Evolutionary conservation across 2,329 filamentous ascomycete genomes (phyloP).

Genomic region (Zelopaecilomyces penicillatus): DNA sequence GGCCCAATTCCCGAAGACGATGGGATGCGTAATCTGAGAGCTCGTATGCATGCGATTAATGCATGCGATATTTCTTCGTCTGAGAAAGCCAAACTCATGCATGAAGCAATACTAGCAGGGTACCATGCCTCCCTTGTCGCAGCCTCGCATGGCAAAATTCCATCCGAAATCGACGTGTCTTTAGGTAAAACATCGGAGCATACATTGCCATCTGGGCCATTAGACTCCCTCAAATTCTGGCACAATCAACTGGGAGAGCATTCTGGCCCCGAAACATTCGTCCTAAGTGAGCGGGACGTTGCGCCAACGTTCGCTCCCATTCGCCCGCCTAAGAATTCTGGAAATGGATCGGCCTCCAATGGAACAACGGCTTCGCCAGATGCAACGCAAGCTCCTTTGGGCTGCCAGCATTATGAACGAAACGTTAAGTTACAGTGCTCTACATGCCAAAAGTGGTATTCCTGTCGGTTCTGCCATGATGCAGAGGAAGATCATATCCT

Average conservation of each 20-base stretch:
- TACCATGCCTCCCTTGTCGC: conserved; percentile 39
- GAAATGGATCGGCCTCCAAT: conserved; percentile 26
- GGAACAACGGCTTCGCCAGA: conserved; percentile 10
- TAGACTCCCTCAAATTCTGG: conserved; percentile 53
- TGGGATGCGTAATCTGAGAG: conserved; percentile 62
- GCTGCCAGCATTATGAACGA: conserved; percentile 87
- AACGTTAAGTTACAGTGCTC: conserved; percentile 95
- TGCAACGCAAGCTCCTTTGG: conserved; percentile 46
- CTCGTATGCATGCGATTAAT: conserved; percentile 62
- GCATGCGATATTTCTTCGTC: conserved; percentile 45
- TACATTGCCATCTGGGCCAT: conserved; percentile 33
- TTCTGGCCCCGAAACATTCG: conserved; percentile 33
- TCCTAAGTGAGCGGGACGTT: conserved; percentile 52
- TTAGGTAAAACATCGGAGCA: conserved; percentile 28
- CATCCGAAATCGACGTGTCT: conserved; percentile 10
- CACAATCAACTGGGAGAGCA: conserved; percentile 36
- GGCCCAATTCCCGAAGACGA: conserved; percentile 62
- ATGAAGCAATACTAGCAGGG: conserved; percentile 60
- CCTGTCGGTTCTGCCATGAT: conserved; percentile 92
- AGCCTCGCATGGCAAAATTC: conserved; percentile 10
- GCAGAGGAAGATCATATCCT: conserved; percentile 69
- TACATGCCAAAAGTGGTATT: conserved; percentile 85
- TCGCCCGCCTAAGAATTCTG: conserved; percentile 37
- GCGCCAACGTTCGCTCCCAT: conserved; percentile 57
- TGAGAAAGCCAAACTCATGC: conserved; percentile 66